Conservation (phyloP, 176 grass and related monocot genomes). For the Urochloa ruziziensis region DNA sequence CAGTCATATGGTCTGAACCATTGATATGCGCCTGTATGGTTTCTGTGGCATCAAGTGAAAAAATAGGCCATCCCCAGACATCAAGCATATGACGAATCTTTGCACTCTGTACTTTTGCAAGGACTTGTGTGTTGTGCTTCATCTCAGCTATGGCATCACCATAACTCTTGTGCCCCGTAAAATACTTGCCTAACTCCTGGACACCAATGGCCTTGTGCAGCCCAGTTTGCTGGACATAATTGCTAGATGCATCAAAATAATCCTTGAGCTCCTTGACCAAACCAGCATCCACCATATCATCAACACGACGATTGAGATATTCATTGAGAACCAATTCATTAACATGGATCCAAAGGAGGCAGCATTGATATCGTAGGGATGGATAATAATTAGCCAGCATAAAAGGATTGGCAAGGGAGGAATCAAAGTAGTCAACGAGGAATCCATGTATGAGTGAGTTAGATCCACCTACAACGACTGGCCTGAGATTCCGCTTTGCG, state of each 20-base stretch:
- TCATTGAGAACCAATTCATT: background rate
- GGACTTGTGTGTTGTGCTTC: background rate
- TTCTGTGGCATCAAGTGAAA: background rate
- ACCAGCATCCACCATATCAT: background rate
- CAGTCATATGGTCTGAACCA: background rate
- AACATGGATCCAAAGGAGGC: conserved; percentile 38
- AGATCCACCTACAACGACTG: conserved; percentile 43
- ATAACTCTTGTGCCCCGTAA: background rate
- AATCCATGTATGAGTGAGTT: conserved; percentile 51
- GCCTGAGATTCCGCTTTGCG: too few relatives aligned
- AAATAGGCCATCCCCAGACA: background rate
- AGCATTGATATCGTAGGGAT: conserved; percentile 21
- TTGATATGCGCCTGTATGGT: background rate
- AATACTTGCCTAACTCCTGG: background rate
- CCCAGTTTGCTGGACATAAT: background rate
- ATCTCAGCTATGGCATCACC: background rate
- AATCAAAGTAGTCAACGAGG: conserved; percentile 9
- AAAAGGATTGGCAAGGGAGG: background rate
- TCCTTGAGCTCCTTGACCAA: background rate
- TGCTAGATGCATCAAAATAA: background rate
- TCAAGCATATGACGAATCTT: background rate
- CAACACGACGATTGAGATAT: background rate
- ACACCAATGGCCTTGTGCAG: background rate
- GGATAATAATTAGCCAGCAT: background rate
- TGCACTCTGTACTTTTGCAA: background rate